Base-by-base conservation (phyloP, 2,329 filamentous ascomycete genomes). In the Raffaelea albimanens region DNA sequence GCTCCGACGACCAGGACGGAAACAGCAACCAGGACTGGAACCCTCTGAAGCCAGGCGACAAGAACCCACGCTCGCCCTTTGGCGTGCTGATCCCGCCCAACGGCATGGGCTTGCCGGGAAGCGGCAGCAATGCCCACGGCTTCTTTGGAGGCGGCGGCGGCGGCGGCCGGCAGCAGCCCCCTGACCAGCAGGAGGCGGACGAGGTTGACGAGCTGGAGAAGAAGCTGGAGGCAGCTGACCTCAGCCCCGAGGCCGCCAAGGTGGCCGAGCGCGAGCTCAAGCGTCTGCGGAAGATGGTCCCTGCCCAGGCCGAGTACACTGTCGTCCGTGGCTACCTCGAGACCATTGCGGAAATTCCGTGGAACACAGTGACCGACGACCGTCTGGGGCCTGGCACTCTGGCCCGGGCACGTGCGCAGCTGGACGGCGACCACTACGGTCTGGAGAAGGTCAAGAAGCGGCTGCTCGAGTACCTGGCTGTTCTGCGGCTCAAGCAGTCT, bases 371-470 rank as follows among this genome's bases (percentile, higher is more conserved):
- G 45, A 97, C 91, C 0, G 83, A 93, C 52, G 91, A 97, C 59
- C 82, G 88, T 29, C 77, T 98, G 3, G 88, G 90, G 8, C 76
- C 80, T 0, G 83, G 88, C 10, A 96, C 90, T 0, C 64, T 97
- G 48, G 73, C 77, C 50, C 78, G 76, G 56, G 93, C 93, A 7
- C 81, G 88, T 47, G 87, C 89, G 66, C 93, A 97, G 64, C 76
- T 98, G 5, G 89, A 98, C 58, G 83, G 94, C 53, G 93, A 98
- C 60, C 93, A 98, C 64, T 97, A 97, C 57, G 93, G 93, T 0
- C 71, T 98, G 14, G 89, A 97, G 52, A 94, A 91, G 66, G 91
- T 98, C 60, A 98, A 98, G 78, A 96, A 95, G 75, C 78, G 93
- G 40, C 67, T 98, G 20, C 75, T 98, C 5, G 94, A 97, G 63